Base-by-base conservation (phyloP, 805 yeast genomes). In the Starmerella stigmatis region DNA sequence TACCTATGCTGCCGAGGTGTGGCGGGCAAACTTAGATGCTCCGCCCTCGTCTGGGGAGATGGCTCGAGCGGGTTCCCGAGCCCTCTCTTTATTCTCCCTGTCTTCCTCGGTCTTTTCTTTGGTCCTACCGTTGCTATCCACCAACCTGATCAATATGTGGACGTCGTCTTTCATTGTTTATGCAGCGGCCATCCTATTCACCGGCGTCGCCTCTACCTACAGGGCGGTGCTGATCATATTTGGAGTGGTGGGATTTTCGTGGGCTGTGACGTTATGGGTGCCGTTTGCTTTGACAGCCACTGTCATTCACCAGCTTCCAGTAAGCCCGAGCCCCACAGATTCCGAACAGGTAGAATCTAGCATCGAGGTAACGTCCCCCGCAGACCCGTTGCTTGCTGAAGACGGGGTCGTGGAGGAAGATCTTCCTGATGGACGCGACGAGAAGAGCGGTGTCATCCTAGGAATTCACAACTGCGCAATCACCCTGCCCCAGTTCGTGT, bases 231-330 rank as follows among this genome's bases (percentile, higher is more conserved):
- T 75, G 8, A 50, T 63, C 0, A 57, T 77, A 57, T 72, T 77
- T 52, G 76, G 68, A 0, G 53, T 76, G 13, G 57, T 76, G 35
- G 83, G 83, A 3, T 62, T 77, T 17, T 71, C 81, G 0, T 78
- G 83, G 83, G 81, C 82, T 1, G 67, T 67, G 47, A 78, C 81
- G 0, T 65, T 75, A 15, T 78, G 83, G 83, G 76, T 78, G 2
- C 83, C 83, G 6, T 78, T 76, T 58, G 76, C 76, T 1, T 55
- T 78, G 30, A 75, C 78, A 10, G 72, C 79, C 27, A 78, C 75
- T 39, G 60, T 63, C 15, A 60, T 63, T 29, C 62, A 55, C 30
- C 50, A 53, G 41, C 50, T 62, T 19, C 60, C 60, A 11, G 32
- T 28, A 2, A 41, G 34, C 9, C 40, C 40, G 10, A 11, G 39